Conservation (phyloP, 202 grass and related monocot genomes). For the Saccharum hybrid region DNA sequence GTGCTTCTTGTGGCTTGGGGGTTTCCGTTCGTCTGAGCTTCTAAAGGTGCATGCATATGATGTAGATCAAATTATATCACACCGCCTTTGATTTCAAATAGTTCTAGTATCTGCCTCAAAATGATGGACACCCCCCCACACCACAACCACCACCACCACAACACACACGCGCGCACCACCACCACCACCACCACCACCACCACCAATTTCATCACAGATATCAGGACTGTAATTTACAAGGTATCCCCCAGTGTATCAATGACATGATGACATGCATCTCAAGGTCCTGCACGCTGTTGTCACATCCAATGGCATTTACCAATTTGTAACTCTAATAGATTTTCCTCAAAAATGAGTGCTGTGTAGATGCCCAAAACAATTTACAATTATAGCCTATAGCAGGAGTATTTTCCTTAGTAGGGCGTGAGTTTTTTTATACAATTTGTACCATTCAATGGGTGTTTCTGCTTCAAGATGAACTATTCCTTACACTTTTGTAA, state of each 20-base stretch:
- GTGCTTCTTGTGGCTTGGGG: constrained; percentile 90
- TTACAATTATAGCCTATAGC: background rate
- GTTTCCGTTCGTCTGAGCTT: constrained; percentile 87
- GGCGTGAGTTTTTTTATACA: background rate
- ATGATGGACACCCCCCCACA: background rate
- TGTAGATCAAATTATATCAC: constrained; percentile 32
- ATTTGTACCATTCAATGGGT: constrained; percentile 24
- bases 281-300: background rate
- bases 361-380: background rate
- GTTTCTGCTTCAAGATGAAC: constrained; percentile 26
- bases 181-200: background rate
- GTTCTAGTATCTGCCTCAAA: background rate
- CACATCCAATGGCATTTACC: background rate
- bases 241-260: background rate
- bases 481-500: constrained; percentile 33
- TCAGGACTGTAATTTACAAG: background rate
- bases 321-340: background rate
- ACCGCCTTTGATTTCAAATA: background rate
- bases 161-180: background rate
- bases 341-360: background rate
- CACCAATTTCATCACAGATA: no score
- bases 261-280: background rate
- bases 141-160: background rate
- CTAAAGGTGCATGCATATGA: constrained; percentile 63
- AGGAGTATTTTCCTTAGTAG: constrained; percentile 21